A percentile compares a stretch with the other conserved stretches of the same genome.
phyloP scores from a whole-genome alignment of 2,329 filamentous ascomycete genomes.

The Ramularia endophylla region DNA sequence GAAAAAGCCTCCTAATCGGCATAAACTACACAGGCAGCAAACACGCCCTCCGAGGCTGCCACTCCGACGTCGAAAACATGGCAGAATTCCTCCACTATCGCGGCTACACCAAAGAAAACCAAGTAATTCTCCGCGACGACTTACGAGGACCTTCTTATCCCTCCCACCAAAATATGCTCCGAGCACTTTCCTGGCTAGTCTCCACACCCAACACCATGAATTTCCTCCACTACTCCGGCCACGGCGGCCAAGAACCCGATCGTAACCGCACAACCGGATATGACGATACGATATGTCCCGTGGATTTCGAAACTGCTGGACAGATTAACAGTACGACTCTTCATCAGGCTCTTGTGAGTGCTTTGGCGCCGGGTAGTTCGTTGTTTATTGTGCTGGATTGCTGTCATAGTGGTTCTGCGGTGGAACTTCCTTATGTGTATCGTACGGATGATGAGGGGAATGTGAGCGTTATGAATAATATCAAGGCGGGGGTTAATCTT shows the following conservation, averaged over 20 bases:
- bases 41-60: conserved; percentile 44
- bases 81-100: conserved; percentile 40
- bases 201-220: conserved; percentile 46
- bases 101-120: conserved; percentile 38
- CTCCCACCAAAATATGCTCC: conserved; percentile 33
- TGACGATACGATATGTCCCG: conserved; percentile 27
- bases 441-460: conserved; percentile 52
- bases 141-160: conserved; percentile 30
- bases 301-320: conserved; percentile 40
- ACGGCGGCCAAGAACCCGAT: conserved; percentile 44
- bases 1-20: conserved; percentile 48
- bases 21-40: conserved; percentile 46
- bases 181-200: conserved; percentile 55
- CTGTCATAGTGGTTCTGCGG: conserved; percentile 55
- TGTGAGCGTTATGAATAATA: conserved; percentile 50
- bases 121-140: conserved; percentile 43
- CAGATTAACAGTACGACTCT: conserved; percentile 50
- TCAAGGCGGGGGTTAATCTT: conserved; percentile 47
- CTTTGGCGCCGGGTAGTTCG: conserved; percentile 45
- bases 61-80: conserved; percentile 43
- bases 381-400: conserved; percentile 56
- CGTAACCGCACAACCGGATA: conserved; percentile 23
- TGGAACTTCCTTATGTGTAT: conserved; percentile 55
- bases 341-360: conserved; percentile 48
- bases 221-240: conserved; percentile 56